Percentiles rank a stretch among this genome's conserved stretches.
Evolutionary conservation across 1,284 basidiomycete species (phyloP).

Genomic region (Papiliotrema flavescens): DNA sequence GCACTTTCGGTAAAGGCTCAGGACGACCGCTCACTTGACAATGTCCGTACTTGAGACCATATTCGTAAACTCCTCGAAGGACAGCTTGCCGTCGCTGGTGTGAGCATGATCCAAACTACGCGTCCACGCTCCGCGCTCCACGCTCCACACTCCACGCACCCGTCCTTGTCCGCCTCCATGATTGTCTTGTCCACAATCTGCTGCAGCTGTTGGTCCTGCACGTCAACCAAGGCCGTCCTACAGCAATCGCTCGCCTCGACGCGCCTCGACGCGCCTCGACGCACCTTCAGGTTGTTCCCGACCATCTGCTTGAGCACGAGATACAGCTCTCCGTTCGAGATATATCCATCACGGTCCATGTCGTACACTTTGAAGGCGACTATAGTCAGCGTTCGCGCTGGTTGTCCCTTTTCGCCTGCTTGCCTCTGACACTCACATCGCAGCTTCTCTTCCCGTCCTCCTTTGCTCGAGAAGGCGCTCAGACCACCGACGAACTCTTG

Average conservation of each 20-base stretch:
- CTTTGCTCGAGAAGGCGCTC: conserved; percentile 94
- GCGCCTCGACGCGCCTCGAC: conserved; percentile 11
- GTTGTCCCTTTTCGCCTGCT: too few relatives aligned
- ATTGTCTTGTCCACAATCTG: conserved; percentile 99
- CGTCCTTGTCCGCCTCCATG: conserved; percentile 98
- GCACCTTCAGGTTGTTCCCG: conserved; percentile 91
- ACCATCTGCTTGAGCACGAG: conserved; percentile 99
- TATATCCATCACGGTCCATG: conserved; percentile 93
- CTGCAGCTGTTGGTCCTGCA: conserved; percentile 92
- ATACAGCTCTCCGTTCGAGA: conserved; percentile 98
- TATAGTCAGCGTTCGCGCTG: conserved; percentile 35
- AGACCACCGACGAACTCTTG: conserved; percentile 98
- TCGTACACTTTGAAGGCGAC: conserved; percentile 99
- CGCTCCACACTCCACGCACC: conserved; percentile 42
- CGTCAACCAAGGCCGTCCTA: not conserved
- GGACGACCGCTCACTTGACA: conserved; percentile 39
- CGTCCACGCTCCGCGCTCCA: not conserved
- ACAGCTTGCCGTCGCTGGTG: conserved; percentile 82
- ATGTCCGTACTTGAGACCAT: conserved; percentile 91
- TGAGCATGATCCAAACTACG: too few relatives aligned
- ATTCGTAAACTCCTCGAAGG: conserved; percentile 91
- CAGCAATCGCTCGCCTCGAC: not conserved
- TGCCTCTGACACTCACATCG: conserved; percentile 62
- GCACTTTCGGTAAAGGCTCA: too few relatives aligned
- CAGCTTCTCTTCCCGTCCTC: conserved; percentile 93